phyloP scores from a whole-genome alignment of 306 rosid genomes.

The Sechiopsis laciniata region DNA sequence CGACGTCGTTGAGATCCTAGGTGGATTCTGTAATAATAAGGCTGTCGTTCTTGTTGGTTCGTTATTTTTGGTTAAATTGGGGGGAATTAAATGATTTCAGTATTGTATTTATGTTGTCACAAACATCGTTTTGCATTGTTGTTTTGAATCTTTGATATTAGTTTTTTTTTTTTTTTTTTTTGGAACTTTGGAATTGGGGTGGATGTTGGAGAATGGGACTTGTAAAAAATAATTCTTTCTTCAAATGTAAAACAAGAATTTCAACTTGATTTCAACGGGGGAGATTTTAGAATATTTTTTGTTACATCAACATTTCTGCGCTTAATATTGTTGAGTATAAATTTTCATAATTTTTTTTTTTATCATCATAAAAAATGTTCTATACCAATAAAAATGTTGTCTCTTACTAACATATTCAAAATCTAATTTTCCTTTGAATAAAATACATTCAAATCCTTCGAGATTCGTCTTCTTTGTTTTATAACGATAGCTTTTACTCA shows the following conservation, averaged over 20 bases:
- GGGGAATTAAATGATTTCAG: background rate
- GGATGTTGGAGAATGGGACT: background rate
- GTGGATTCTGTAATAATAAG: background rate
- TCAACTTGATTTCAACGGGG: background rate
- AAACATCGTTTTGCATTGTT: background rate
- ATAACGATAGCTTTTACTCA: no score
- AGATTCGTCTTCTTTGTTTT: no score
- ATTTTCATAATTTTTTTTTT: no score
- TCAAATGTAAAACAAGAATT: background rate
- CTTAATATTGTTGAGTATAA: no score
- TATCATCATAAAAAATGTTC: no score
- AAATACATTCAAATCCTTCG: no score
- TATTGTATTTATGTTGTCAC: conserved; percentile 6
- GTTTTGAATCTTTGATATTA: background rate
- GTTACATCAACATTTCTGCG: no score
- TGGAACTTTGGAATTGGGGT: background rate
- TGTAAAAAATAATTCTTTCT: conserved; percentile 2
- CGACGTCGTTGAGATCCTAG: conserved; percentile 2
- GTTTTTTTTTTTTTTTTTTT: background rate
- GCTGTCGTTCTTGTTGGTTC: no score
- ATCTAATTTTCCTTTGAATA: no score
- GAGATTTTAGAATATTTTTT: no score
- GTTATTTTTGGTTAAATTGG: background rate
- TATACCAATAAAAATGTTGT: no score
- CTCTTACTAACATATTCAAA: no score